Evolutionary conservation across 2,329 filamentous ascomycete genomes (phyloP).

Genomic region (Fusarium sambucinum): DNA sequence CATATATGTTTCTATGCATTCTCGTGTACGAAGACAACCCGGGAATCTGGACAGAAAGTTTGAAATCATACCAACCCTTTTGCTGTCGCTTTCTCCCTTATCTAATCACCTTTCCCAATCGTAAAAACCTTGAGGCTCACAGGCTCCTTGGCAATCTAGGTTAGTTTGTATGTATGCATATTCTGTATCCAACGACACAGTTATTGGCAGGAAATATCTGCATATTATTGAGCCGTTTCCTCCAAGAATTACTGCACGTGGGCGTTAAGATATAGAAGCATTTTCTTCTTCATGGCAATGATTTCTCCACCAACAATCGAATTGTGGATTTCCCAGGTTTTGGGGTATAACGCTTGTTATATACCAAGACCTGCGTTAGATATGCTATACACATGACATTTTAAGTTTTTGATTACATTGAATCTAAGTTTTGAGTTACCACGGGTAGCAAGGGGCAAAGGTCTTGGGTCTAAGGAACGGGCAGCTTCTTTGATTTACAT

Average conservation of each 20-base stretch:
- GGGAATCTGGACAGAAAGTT: not conserved
- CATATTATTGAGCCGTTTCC: constrained; percentile 4
- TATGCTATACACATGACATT: not conserved
- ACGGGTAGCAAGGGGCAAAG: constrained; percentile 28
- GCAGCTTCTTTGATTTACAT: constrained; percentile 29
- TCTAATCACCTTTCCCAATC: constrained; percentile 1
- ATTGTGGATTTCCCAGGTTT: not conserved
- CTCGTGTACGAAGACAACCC: not conserved
- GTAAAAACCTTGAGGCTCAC: constrained; percentile 7
- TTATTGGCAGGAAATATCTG: constrained; percentile 36
- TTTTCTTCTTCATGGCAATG: not conserved
- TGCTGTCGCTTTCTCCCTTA: not conserved
- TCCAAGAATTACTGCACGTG: constrained; percentile 13
- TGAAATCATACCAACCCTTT: not conserved
- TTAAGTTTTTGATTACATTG: constrained; percentile 7
- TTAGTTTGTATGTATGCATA: not conserved
- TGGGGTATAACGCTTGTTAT: not conserved
- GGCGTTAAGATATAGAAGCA: not conserved
- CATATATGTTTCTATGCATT: not conserved
- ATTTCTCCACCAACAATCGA: not conserved
- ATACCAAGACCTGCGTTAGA: not conserved
- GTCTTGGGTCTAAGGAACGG: not conserved
- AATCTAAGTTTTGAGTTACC: constrained; percentile 28
- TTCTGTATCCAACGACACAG: not conserved
- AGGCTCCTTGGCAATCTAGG: constrained; percentile 34